A percentile compares a stretch with the other conserved stretches of the same genome.
phyloP scores from a whole-genome alignment of 2,329 filamentous ascomycete genomes.

The Pestalotiopsis sp. region DNA sequence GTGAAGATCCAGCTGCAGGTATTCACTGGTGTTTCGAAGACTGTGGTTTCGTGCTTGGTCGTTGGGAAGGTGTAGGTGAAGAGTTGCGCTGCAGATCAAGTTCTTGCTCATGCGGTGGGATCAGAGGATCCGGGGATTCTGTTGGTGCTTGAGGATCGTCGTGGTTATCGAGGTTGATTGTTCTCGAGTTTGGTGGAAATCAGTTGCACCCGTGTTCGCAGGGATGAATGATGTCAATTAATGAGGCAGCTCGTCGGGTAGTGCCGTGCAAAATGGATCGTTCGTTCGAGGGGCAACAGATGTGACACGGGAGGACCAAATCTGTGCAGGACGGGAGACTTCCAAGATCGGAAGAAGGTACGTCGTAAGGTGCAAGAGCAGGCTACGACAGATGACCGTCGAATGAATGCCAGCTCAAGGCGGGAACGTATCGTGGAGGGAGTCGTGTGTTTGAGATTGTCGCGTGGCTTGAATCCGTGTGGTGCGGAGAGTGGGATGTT shows the following conservation, averaged over 20 bases:
- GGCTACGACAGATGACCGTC: slow-evolving; percentile 15
- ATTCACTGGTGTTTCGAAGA: not conserved
- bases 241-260: slow-evolving; percentile 1
- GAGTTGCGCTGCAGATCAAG: not conserved
- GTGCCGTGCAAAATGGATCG: not conserved
- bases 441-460: not conserved
- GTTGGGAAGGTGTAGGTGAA: not conserved
- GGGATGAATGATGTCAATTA: not conserved
- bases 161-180: not conserved
- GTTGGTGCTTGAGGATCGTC: not conserved
- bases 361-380: not conserved
- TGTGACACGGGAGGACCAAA: not conserved
- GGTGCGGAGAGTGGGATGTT: not conserved
- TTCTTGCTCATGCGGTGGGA: not conserved
- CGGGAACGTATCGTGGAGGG: not conserved
- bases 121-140: not conserved
- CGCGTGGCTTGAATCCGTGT: not conserved
- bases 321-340: not conserved
- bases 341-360: not conserved
- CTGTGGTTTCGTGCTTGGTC: too few species aligned
- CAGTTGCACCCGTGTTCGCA: not conserved
- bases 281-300: not conserved
- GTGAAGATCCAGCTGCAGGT: slow-evolving; percentile 23
- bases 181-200: not conserved
- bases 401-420: slow-evolving; percentile 5